phyloP scores from a whole-genome alignment of 352 stramenopile species.

The Phytopythium litorale region DNA sequence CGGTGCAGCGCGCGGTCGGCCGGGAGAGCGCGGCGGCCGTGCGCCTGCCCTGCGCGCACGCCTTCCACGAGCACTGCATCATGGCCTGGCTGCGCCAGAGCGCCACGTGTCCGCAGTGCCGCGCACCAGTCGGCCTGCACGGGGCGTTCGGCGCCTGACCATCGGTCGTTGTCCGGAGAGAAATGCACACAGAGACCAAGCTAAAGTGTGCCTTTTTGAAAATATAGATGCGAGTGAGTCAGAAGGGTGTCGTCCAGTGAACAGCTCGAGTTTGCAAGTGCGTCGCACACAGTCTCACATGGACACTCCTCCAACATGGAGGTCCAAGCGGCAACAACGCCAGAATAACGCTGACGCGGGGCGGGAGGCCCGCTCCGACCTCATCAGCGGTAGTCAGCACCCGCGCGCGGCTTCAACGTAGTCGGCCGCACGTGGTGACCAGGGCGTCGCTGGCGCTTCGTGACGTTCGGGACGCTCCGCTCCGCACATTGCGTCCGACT shows the following conservation, averaged over 20 bases:
- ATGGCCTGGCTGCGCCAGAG: conserved; percentile 65
- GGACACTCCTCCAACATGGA: neutral
- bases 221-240: neutral
- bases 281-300: neutral
- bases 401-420: no score
- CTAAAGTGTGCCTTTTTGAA: neutral
- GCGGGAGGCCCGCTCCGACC: neutral
- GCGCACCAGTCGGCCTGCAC: conserved; percentile 24
- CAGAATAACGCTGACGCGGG: no score
- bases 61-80: conserved; percentile 66
- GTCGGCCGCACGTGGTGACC: no score
- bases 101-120: conserved; percentile 53
- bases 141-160: neutral
- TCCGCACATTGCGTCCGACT: no score
- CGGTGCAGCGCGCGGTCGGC: neutral
- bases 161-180: neutral
- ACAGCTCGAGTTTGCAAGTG: no score
- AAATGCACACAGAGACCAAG: neutral
- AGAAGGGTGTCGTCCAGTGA: no score
- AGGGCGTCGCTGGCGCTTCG: no score
- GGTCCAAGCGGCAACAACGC: no score
- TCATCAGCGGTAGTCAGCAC: no score
- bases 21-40: conserved; percentile 24
- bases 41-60: conserved; percentile 43
- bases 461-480: no score